phyloP scores from a whole-genome alignment of 192 early-diverging fungal species.

The Funneliformis geosporum region DNA sequence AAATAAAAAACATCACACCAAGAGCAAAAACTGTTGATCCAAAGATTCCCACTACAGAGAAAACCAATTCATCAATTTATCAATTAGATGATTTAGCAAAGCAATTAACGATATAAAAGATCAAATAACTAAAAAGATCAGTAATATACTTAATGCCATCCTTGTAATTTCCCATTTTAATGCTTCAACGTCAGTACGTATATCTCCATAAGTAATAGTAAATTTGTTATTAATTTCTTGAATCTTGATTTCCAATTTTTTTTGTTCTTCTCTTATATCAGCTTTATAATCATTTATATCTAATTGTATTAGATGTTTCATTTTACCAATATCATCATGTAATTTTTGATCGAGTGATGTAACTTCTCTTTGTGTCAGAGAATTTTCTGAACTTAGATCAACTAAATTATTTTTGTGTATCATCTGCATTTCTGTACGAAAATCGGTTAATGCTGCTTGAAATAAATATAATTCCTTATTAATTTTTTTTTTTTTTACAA shows the following conservation, averaged over 20 bases:
- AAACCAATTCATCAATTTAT: background rate
- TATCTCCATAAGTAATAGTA: conserved; percentile 75
- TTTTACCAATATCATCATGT: conserved; percentile 72
- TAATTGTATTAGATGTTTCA: conserved; percentile 85
- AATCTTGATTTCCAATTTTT: conserved; percentile 73
- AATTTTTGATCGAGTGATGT: conserved; percentile 73
- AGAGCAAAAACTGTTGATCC: conserved; percentile 9
- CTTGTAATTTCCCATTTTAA: conserved; percentile 83
- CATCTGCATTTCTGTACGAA: conserved; percentile 75
- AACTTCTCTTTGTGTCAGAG: conserved; percentile 74
- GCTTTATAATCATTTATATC: conserved; percentile 90
- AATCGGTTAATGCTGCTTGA: conserved; percentile 80
- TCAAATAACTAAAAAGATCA: background rate
- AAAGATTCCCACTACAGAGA: conserved; percentile 17
- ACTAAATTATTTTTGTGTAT: conserved; percentile 76
- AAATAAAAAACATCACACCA: conserved; percentile 17
- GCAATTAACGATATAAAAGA: background rate
- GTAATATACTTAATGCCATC: conserved; percentile 63
- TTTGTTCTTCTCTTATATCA: conserved; percentile 78
- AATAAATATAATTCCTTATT: conserved; percentile 72
- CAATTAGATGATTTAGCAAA: background rate
- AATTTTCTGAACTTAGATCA: conserved; percentile 70
- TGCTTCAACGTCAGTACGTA: conserved; percentile 87
- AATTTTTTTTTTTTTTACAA: background rate
- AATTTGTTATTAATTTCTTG: conserved; percentile 86